Conservation (phyloP, 1,284 basidiomycete genomes). For the Malassezia sp. region DNA sequence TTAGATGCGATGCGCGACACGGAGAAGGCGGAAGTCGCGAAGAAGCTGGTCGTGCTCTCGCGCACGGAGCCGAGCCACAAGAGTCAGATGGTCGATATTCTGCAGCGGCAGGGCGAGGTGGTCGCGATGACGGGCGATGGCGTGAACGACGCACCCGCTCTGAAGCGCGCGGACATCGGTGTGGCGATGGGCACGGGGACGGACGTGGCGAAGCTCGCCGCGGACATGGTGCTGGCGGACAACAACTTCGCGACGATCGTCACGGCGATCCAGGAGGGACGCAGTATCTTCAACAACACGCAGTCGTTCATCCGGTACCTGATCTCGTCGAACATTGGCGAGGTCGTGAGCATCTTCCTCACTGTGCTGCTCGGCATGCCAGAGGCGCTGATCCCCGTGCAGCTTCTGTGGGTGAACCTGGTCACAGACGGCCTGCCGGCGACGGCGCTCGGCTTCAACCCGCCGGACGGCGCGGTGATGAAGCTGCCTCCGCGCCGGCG, state of each 20-base stretch:
- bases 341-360: conserved; percentile 93
- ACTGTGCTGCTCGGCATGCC: conserved; percentile 96
- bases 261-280: conserved; percentile 64
- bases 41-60: conserved; percentile 75
- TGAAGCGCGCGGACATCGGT: conserved; percentile 49
- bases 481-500: conserved; percentile 74
- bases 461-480: conserved; percentile 84
- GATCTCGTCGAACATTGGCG: conserved; percentile 92
- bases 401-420: conserved; percentile 66
- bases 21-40: conserved; percentile 72
- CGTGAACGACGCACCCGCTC: conserved; percentile 50
- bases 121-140: conserved; percentile 69
- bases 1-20: conserved; percentile 64
- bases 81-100: conserved; percentile 80
- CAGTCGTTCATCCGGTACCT: conserved; percentile 83
- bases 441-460: conserved; percentile 97
- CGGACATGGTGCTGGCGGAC: conserved; percentile 50
- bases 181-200: conserved; percentile 50
- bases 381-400: conserved; percentile 92
- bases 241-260: conserved; percentile 51
- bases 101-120: conserved; percentile 82
- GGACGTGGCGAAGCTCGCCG: conserved; percentile 48
- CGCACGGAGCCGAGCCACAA: conserved; percentile 93
- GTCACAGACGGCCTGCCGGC: conserved; percentile 75
- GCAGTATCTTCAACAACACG: conserved; percentile 96